Percentiles rank a stretch among this genome's conserved stretches.
Conservation (phyloP, 225 moss, liverwort and hornwort genomes). For the Sphagnum contortum region DNA sequence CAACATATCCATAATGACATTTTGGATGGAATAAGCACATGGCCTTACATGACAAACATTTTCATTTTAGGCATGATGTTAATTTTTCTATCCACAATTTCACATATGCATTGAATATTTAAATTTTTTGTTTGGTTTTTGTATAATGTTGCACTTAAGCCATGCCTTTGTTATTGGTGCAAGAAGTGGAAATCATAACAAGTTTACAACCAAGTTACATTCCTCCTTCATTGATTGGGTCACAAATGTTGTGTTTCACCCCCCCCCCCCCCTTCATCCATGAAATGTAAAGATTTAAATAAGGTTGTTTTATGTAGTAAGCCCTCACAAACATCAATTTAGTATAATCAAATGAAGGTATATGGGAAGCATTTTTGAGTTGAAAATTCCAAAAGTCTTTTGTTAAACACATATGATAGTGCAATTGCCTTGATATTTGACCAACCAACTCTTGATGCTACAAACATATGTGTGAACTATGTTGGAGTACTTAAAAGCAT, state of each 20-base stretch:
- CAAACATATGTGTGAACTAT: too few relatives aligned
- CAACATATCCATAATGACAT: not conserved
- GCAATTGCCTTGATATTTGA: too few relatives aligned
- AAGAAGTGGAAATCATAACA: not conserved
- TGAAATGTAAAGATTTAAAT: not conserved
- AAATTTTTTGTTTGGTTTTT: too few relatives aligned
- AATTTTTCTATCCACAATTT: too few relatives aligned
- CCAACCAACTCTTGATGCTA: too few relatives aligned
- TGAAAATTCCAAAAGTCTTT: not conserved
- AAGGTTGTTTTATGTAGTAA: not conserved
- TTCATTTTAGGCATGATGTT: too few relatives aligned
- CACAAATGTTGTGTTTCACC: not conserved
- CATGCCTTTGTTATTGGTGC: too few relatives aligned
- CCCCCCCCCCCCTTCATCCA: not conserved
- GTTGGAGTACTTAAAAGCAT: not conserved
- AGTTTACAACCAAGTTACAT: not conserved
- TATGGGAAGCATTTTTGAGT: not conserved
- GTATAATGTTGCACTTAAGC: too few relatives aligned
- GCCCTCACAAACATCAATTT: not conserved
- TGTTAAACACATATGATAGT: too few relatives aligned
- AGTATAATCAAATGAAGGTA: not conserved
- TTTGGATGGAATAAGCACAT: not conserved
- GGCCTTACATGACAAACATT: too few relatives aligned
- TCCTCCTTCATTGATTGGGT: not conserved
- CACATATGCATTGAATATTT: too few relatives aligned